Conservation (phyloP, 2,329 filamentous ascomycete genomes). For the Didymosphaeria variabile region DNA sequence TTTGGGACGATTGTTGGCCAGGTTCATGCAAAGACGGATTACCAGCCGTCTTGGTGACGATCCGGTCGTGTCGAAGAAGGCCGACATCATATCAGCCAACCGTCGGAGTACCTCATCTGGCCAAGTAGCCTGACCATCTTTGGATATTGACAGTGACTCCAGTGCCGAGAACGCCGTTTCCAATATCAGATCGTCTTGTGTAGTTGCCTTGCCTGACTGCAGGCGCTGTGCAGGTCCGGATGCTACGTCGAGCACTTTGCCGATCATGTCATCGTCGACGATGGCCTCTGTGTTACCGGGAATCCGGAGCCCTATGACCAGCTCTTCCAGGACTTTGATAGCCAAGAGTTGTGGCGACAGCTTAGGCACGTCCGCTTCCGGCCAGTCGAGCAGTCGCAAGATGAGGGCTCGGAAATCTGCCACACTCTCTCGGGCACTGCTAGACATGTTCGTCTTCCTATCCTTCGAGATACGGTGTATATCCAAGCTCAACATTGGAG, state of each 20-base stretch:
- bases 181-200: constrained; percentile 42
- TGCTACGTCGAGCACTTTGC: constrained; percentile 57
- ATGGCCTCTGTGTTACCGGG: constrained; percentile 60
- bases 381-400: constrained; percentile 68
- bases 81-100: constrained; percentile 57
- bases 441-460: constrained; percentile 74
- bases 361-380: constrained; percentile 57
- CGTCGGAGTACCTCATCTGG: constrained; percentile 60
- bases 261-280: constrained; percentile 46
- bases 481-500: constrained; percentile 56
- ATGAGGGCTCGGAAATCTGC: constrained; percentile 64
- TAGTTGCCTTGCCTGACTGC: constrained; percentile 21
- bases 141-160: constrained; percentile 59
- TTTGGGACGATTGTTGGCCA: constrained; percentile 80
- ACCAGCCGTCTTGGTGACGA: constrained; percentile 53
- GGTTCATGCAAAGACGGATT: constrained; percentile 80
- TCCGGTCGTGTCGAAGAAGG: constrained; percentile 33
- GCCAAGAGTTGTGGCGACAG: constrained; percentile 72
- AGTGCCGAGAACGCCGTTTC: constrained; percentile 60
- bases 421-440: constrained; percentile 67
- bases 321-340: constrained; percentile 69
- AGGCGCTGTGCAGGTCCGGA: constrained; percentile 27
- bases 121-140: constrained; percentile 48
- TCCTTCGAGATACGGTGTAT: constrained; percentile 70
- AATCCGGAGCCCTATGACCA: constrained; percentile 62